Base-by-base conservation (phyloP, 2,329 filamentous ascomycete genomes). In the Fonsecaea nubica region DNA sequence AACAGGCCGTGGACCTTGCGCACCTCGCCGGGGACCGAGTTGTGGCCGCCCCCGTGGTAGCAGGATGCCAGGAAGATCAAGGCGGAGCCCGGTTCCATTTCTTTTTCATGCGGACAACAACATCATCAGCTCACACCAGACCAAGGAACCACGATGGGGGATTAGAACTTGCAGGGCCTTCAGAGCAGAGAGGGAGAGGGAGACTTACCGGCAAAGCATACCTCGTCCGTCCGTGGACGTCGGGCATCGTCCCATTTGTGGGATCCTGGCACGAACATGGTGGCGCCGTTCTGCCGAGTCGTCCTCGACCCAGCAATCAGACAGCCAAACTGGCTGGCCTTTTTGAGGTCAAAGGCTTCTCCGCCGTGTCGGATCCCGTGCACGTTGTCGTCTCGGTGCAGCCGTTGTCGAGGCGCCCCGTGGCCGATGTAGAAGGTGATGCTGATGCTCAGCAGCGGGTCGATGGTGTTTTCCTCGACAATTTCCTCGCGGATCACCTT, bases 261-360 rank as follows among this genome's bases (percentile, higher is more conserved):
- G 0, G 79, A 82, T 0, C 83, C 83, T 0, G 80, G 77, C 81
- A 83, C 84, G 15, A 85, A 73, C 72, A 85, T 83, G 0, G 82
- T 85, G 1, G 78, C 77, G 5, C 83, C 83, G 60, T 84, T 84
- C 10, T 79, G 74, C 0, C 79, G 76, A 1, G 77, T 76, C 45
- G 80, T 80, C 32, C 66, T 70, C 2, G 64, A 73, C 32, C 60
- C 64, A 8, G 73, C 74, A 5, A 75, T 68, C 18, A 76, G 67
- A 10, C 73, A 61, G 0, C 68, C 71, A 59, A 75, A 62, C 12
- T 62, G 65, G 0, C 65, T 65, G 25, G 73, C 71, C 30, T 69
- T 67, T 30, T 74, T 66, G 13, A 69, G 70, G 3, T 68, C 55
- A 63, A 79, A 79, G 30, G 2, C 5, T 12, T 48, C 56, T 3